Percentiles rank a stretch among this genome's conserved stretches.
Evolutionary conservation across 306 rosid species (phyloP).

Genomic region (Cucumis melo): DNA sequence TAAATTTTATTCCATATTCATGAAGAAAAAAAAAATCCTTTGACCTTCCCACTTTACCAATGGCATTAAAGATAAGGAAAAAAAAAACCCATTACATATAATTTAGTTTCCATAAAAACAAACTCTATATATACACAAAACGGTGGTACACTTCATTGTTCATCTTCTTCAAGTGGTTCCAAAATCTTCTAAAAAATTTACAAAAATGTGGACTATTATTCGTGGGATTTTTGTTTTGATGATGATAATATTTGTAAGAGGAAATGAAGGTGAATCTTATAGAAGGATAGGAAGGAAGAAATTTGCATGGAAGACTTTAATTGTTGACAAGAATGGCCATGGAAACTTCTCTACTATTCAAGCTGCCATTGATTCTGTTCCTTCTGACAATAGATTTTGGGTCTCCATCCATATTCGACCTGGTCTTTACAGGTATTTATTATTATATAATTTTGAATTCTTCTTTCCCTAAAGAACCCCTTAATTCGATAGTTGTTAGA

Average conservation of each 20-base stretch:
- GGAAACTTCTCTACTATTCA: slow-evolving; percentile 51
- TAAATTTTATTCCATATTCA: background rate
- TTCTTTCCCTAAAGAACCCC: too few species aligned
- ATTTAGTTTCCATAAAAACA: background rate
- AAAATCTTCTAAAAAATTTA: background rate
- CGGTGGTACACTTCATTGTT: background rate
- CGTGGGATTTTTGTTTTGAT: background rate
- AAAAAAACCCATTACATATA: background rate
- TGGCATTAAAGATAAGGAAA: background rate
- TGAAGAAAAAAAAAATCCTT: background rate
- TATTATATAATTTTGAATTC: background rate
- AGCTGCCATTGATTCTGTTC: slow-evolving; percentile 55
- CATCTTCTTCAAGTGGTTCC: background rate
- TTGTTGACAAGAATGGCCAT: slow-evolving; percentile 31
- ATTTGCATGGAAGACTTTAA: slow-evolving; percentile 16
- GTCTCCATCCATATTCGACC: slow-evolving; percentile 19
- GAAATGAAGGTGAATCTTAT: slow-evolving; percentile 16
- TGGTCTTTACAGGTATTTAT: background rate
- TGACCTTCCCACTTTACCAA: background rate
- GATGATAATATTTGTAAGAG: background rate
- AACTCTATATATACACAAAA: background rate
- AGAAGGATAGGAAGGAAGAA: background rate
- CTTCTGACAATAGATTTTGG: slow-evolving; percentile 44
- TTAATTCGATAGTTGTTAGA: too few species aligned
- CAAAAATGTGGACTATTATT: background rate